These are phyloP conservation scores for Saccharomycopsis fermentans DNA, from an alignment of 805 yeast genomes.

Conservation along the genomic window DNA sequence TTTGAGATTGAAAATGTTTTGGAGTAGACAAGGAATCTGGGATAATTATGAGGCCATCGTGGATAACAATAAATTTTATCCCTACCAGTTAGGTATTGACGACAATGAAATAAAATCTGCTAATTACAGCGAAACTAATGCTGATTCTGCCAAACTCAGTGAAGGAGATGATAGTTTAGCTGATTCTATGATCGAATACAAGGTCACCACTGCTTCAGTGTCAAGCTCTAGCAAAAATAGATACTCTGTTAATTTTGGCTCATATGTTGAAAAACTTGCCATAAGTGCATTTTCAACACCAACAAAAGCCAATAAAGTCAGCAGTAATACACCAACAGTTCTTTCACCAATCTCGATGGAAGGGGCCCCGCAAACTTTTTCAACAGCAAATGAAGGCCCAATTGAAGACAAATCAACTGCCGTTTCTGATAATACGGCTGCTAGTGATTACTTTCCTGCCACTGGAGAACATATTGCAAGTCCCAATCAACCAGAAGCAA, in stretches of 20 bases:
- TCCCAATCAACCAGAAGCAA: too few relatives aligned
- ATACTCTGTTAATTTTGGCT: slow-evolving; percentile 14
- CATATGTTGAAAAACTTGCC: slow-evolving; percentile 8
- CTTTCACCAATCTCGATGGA: not conserved
- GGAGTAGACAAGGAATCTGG: slow-evolving; percentile 81
- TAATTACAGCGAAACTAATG: not conserved
- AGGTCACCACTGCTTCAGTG: slow-evolving; percentile 7
- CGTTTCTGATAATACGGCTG: not conserved
- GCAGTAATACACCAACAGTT: not conserved
- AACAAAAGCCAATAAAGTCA: not conserved
- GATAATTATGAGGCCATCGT: slow-evolving; percentile 31
- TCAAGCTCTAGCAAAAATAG: slow-evolving; percentile 3
- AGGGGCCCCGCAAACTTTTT: not conserved
- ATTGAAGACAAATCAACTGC: not conserved
- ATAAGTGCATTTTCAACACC: not conserved
- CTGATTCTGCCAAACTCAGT: not conserved
- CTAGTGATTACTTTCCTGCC: not conserved
- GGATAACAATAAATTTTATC: slow-evolving; percentile 25
- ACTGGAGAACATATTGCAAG: not conserved
- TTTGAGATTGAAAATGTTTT: slow-evolving; percentile 58
- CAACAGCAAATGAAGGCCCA: not conserved
- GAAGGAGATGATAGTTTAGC: not conserved
- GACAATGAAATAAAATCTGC: not conserved
- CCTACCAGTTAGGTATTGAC: slow-evolving; percentile 5
- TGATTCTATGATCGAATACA: not conserved